Evolutionary conservation across 208 protist species (phyloP).

Genomic region (Trypanosomatidae sp.): DNA sequence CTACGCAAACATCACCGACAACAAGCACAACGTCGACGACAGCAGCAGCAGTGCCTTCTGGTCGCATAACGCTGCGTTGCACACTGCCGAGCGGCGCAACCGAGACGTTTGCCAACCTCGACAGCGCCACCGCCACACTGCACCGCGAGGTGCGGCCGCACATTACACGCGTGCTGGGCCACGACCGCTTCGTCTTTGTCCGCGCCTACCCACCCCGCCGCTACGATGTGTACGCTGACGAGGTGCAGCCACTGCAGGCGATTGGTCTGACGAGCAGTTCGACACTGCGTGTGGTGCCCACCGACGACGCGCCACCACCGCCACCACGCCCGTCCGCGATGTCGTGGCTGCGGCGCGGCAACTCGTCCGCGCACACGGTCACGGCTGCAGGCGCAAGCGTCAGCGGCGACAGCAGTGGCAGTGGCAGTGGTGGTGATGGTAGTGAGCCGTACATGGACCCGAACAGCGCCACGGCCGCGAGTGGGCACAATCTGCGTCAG

Average conservation of each 20-base stretch:
- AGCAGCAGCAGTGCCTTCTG: neutral
- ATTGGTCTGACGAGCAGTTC: conserved; percentile 24
- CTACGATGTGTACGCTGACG: conserved; percentile 25
- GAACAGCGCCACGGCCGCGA: too few species aligned
- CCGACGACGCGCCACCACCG: too few species aligned
- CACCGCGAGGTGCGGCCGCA: conserved; percentile 21
- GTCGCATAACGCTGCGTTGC: conserved; percentile 36
- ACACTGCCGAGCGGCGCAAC: conserved; percentile 32
- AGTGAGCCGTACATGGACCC: too few species aligned
- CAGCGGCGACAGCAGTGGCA: too few species aligned
- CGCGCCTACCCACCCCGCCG: conserved; percentile 26
- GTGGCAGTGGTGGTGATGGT: too few species aligned
- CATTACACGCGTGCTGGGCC: conserved; percentile 11
- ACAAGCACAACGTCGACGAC: neutral
- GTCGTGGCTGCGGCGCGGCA: too few species aligned
- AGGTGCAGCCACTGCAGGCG: conserved; percentile 13
- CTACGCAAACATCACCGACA: neutral
- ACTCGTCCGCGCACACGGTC: too few species aligned
- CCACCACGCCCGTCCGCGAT: too few species aligned
- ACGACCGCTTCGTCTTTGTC: conserved; percentile 35
- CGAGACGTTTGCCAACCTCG: conserved; percentile 14
- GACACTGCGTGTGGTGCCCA: conserved; percentile 41
- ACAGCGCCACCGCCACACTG: conserved; percentile 22
- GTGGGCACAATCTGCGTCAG: too few species aligned
- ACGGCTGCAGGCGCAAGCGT: too few species aligned